A percentile compares a stretch with the other conserved stretches of the same genome.
phyloP scores from a whole-genome alignment of 2,329 filamentous ascomycete species.

The Talaromyces sp. region DNA sequence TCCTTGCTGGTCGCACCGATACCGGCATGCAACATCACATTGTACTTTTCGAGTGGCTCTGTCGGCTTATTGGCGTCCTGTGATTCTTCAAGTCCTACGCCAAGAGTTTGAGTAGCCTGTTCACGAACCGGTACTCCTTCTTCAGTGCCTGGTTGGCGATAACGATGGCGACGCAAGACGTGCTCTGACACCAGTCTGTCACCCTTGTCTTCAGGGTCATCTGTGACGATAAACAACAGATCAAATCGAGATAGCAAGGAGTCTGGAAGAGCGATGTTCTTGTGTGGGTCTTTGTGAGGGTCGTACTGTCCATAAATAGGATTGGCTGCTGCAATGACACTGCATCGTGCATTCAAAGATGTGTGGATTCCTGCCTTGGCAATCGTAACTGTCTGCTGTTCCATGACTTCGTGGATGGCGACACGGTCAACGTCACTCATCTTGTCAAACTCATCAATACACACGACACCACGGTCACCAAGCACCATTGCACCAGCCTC shows the following conservation, averaged over 20 bases:
- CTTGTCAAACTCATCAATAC: conserved; percentile 99
- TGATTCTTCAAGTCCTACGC: conserved; percentile 75
- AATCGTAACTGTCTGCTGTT: conserved; percentile 98
- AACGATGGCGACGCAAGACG: conserved; percentile 93
- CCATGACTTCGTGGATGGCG: conserved; percentile 99
- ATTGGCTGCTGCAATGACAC: conserved; percentile 92
- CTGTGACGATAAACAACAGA: conserved; percentile 93
- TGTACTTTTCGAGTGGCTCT: conserved; percentile 93
- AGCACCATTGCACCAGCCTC: conserved; percentile 99
- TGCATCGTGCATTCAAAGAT: conserved; percentile 91
- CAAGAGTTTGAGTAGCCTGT: conserved; percentile 74
- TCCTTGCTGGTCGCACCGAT: conserved; percentile 71
- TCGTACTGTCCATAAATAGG: conserved; percentile 98
- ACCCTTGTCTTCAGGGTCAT: conserved; percentile 91
- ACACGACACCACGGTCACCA: conserved; percentile 92
- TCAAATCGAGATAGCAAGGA: conserved; percentile 97
- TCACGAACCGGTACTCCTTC: conserved; percentile 94
- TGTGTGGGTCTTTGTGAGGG: conserved; percentile 95
- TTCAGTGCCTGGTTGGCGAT: conserved; percentile 85
- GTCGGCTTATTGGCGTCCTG: conserved; percentile 69
- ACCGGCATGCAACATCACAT: conserved; percentile 90
- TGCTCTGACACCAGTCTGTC: conserved; percentile 93
- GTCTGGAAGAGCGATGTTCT: conserved; percentile 95
- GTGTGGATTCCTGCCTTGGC: conserved; percentile 98
- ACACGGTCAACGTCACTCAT: conserved; percentile 99